Evolutionary conservation across 1,284 basidiomycete species (phyloP).

Genomic region (Ceratobasidium sp.): DNA sequence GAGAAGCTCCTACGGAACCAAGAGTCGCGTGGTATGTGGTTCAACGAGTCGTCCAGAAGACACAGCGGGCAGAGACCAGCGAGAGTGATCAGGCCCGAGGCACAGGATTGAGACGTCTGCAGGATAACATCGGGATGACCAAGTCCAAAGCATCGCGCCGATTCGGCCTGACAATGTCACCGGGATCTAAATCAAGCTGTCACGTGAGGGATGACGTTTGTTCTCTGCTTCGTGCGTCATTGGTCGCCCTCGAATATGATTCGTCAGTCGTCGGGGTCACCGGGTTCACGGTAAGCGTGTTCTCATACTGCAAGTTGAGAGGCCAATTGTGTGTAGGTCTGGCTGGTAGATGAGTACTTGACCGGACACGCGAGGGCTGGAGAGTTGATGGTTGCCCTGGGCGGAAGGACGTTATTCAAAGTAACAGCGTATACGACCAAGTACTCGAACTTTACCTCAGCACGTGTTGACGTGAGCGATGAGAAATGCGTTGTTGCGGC

Average conservation of each 20-base stretch:
- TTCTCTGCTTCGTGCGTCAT: not conserved
- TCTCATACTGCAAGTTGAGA: not conserved
- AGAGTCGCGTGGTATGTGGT: not conserved
- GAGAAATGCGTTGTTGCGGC: slow-evolving; percentile 35
- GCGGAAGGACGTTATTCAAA: slow-evolving; percentile 42
- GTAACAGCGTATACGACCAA: slow-evolving; percentile 3
- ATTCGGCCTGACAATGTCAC: too few species aligned
- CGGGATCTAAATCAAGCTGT: not conserved
- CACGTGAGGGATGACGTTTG: slow-evolving; percentile 20
- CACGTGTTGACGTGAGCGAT: slow-evolving; percentile 45
- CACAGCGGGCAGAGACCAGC: too few species aligned
- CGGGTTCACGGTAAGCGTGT: slow-evolving; percentile 44
- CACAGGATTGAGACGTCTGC: too few species aligned
- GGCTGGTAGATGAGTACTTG: slow-evolving; percentile 45
- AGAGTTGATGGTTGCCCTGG: slow-evolving; percentile 32
- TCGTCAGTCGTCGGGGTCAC: slow-evolving; percentile 48
- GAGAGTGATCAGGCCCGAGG: not conserved
- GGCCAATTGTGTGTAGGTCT: slow-evolving; percentile 26
- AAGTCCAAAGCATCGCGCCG: too few species aligned
- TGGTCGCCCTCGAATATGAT: slow-evolving; percentile 23
- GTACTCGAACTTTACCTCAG: slow-evolving; percentile 11
- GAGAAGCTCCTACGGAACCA: slow-evolving; percentile 24
- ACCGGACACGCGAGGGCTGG: slow-evolving; percentile 24
- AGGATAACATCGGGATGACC: too few species aligned
- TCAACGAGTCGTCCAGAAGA: too few species aligned